phyloP scores from a whole-genome alignment of 2,329 filamentous ascomycete species.

The Fusarium sp. region DNA sequence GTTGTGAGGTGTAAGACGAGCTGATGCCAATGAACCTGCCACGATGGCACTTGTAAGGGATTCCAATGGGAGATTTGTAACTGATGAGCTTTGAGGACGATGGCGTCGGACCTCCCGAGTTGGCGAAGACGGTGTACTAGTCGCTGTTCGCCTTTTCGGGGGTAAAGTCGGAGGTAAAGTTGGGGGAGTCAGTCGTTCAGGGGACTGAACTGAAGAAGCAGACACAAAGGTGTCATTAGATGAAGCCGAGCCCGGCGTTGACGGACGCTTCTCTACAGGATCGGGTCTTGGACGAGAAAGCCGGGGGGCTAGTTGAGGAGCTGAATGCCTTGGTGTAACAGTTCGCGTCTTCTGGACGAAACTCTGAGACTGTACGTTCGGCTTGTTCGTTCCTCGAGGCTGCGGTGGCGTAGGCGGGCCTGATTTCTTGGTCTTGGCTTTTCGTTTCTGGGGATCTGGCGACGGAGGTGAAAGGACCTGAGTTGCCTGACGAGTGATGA shows the following conservation, averaged over 20 bases:
- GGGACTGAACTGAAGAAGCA: conserved; percentile 54
- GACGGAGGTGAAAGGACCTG: conserved; percentile 40
- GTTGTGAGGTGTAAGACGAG: conserved; percentile 61
- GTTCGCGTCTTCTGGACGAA: conserved; percentile 4
- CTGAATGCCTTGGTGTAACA: conserved; percentile 24
- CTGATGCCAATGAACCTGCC: conserved; percentile 78
- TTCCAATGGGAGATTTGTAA: conserved; percentile 65
- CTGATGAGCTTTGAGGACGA: conserved; percentile 44
- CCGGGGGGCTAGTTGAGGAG: conserved; percentile 20
- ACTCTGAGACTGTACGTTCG: conserved; percentile 21
- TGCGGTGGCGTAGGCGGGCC: conserved; percentile 54
- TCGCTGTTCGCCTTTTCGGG: conserved; percentile 24
- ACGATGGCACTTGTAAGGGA: conserved; percentile 81
- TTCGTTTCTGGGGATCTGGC: conserved; percentile 47
- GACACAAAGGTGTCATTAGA: conserved; percentile 61
- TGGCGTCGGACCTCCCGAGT: conserved; percentile 50
- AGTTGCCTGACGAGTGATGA: conserved; percentile 37
- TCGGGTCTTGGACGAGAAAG: conserved; percentile 22
- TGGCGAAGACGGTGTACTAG: conserved; percentile 51
- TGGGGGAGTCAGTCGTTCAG: conserved; percentile 44
- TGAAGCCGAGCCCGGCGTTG: conserved; percentile 48
- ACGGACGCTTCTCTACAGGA: conserved; percentile 27
- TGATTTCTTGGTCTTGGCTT: conserved; percentile 24
- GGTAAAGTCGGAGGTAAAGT: conserved; percentile 32
- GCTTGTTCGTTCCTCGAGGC: conserved; percentile 46